Conservation (phyloP, 768 basidiomycete species). For the Xanthoconium purpureum region DNA sequence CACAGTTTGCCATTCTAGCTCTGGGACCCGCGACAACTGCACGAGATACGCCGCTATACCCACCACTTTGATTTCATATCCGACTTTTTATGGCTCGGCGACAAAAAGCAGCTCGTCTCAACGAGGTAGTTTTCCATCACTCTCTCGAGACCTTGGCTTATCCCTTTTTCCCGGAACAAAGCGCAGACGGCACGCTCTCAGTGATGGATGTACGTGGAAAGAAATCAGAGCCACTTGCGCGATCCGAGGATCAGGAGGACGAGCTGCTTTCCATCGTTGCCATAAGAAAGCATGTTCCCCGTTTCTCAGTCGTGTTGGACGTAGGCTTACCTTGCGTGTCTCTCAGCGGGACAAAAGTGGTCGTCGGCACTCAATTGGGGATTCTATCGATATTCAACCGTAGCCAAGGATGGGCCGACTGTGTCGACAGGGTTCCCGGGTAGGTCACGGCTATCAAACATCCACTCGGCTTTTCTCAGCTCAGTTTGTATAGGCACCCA, state of each 20-base stretch:
- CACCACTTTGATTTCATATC: slow-evolving; percentile 96
- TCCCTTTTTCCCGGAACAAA: slow-evolving; percentile 29
- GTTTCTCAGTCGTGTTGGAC: neutral
- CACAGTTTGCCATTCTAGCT: slow-evolving; percentile 47
- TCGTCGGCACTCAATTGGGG: slow-evolving; percentile 88
- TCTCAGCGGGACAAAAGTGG: slow-evolving; percentile 67
- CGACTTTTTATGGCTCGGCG: slow-evolving; percentile 82
- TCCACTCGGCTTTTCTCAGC: slow-evolving; percentile 8
- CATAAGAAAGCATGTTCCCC: slow-evolving; percentile 66
- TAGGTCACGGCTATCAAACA: slow-evolving; percentile 33
- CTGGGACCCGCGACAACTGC: slow-evolving; percentile 80
- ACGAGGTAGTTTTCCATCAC: slow-evolving; percentile 60
- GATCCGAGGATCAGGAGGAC: slow-evolving; percentile 96
- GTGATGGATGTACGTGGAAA: slow-evolving; percentile 89
- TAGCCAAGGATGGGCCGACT: slow-evolving; percentile 85
- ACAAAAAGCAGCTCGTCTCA: slow-evolving; percentile 80
- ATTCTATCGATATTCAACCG: slow-evolving; percentile 89
- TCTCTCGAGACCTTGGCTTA: neutral
- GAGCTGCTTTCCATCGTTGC: slow-evolving; percentile 83
- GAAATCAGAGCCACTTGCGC: slow-evolving; percentile 70
- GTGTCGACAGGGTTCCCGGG: slow-evolving; percentile 88
- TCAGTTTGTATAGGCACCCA: slow-evolving; percentile 63
- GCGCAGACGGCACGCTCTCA: slow-evolving; percentile 90
- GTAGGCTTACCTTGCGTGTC: neutral
- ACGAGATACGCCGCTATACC: slow-evolving; percentile 61